These are phyloP conservation scores for Earliella scabrosa DNA, from an alignment of 1,284 basidiomycete species.

Conservation along the genomic window DNA sequence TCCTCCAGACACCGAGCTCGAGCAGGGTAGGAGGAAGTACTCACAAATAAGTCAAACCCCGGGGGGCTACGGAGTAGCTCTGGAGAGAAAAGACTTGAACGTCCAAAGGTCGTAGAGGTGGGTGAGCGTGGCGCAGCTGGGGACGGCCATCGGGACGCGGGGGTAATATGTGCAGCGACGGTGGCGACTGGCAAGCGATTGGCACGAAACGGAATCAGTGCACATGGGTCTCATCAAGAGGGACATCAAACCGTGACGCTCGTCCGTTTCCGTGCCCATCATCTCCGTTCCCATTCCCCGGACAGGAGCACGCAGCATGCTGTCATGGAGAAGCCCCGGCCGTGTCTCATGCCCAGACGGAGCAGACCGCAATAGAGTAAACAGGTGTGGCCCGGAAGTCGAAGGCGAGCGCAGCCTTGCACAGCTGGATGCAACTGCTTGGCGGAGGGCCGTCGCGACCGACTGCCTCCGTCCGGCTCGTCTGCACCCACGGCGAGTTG, in stretches of 20 bases:
- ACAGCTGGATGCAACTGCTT: no score
- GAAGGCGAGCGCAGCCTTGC: no score
- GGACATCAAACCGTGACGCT: slow-evolving; percentile 4
- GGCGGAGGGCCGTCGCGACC: no score
- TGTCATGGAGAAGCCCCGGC: neutral
- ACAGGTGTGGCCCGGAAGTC: no score
- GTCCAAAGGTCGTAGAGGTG: slow-evolving; percentile 7
- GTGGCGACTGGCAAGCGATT: no score
- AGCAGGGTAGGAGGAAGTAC: neutral
- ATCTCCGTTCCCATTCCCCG: neutral
- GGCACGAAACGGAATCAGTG: neutral
- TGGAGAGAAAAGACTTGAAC: neutral
- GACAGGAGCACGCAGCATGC: neutral
- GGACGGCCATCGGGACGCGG: neutral
- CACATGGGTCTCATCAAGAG: slow-evolving; percentile 15
- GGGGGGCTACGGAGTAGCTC: slow-evolving; percentile 8
- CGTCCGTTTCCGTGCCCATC: neutral
- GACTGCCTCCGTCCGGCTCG: no score
- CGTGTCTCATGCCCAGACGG: no score
- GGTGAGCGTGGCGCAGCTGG: slow-evolving; percentile 4
- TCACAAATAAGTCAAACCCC: slow-evolving; percentile 7
- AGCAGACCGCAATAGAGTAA: no score
- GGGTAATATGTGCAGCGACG: slow-evolving; percentile 1
- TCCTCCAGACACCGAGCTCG: no score
- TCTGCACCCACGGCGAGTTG: no score